Conservation (phyloP, 495 filamentous ascomycete genomes). For the Articulospora tetracladia region DNA sequence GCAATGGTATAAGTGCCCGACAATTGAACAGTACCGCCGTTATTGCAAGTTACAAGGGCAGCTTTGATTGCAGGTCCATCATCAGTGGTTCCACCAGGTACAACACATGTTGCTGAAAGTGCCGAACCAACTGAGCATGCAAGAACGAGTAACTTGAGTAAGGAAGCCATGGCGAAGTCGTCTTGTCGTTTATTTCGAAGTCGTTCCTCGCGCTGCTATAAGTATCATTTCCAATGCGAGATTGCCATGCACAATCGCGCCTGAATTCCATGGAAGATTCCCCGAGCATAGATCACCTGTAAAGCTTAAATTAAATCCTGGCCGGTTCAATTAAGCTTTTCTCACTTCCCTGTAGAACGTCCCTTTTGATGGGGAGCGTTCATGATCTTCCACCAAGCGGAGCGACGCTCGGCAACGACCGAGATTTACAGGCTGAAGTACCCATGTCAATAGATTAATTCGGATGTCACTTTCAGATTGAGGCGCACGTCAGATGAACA, state of each 20-base stretch:
- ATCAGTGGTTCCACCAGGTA: background rate
- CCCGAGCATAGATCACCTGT: background rate
- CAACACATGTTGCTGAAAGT: background rate
- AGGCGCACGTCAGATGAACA: background rate
- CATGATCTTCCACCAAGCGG: background rate
- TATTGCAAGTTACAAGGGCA: constrained; percentile 3
- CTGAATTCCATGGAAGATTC: background rate
- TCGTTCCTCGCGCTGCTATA: background rate
- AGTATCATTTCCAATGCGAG: background rate
- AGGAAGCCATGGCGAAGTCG: background rate
- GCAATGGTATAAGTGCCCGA: background rate
- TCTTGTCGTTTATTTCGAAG: background rate
- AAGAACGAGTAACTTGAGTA: background rate
- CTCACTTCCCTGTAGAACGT: background rate
- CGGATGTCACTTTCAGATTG: too few species aligned
- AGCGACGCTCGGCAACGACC: background rate
- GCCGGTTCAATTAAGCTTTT: background rate
- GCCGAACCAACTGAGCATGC: background rate
- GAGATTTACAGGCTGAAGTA: background rate
- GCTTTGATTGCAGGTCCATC: constrained; percentile 4
- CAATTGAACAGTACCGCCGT: constrained; percentile 2
- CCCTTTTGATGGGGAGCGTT: background rate
- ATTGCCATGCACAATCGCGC: background rate
- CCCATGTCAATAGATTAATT: background rate
- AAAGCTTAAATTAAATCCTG: background rate